Evolutionary conservation across 495 filamentous ascomycete species (phyloP).

Genomic region (Rusavskia elegans): DNA sequence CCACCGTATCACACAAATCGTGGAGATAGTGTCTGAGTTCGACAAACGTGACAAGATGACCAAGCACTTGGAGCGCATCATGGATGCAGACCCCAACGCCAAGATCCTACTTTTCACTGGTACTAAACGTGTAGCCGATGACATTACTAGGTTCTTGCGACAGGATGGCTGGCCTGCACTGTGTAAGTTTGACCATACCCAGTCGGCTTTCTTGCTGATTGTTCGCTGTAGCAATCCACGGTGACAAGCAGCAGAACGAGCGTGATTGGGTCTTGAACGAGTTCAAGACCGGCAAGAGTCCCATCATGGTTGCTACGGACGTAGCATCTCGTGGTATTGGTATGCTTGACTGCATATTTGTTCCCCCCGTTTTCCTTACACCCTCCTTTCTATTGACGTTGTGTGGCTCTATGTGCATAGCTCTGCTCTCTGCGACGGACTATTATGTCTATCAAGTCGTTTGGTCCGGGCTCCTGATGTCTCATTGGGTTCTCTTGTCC

Average conservation of each 20-base stretch:
- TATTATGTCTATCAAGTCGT: conserved; percentile 63
- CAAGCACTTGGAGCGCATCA: conserved; percentile 95
- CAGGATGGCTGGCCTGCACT: conserved; percentile 98
- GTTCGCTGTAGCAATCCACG: conserved; percentile 63
- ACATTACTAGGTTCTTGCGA: conserved; percentile 95
- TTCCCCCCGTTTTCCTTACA: conserved; percentile 26
- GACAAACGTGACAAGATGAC: conserved; percentile 97
- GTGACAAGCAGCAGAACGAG: conserved; percentile 98
- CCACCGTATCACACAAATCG: conserved; percentile 93
- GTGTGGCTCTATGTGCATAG: conserved; percentile 62
- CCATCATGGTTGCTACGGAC: conserved; percentile 87
- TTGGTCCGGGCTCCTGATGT: conserved; percentile 73
- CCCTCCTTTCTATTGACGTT: conserved; percentile 34
- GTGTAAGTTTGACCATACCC: conserved; percentile 44
- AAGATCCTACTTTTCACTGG: conserved; percentile 94
- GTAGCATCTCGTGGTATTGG: conserved; percentile 96
- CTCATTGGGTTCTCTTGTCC: conserved; percentile 55
- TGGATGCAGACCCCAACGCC: conserved; percentile 75
- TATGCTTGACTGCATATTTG: conserved; percentile 64
- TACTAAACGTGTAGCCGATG: conserved; percentile 95
- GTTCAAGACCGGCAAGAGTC: conserved; percentile 91
- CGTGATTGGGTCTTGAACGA: conserved; percentile 99
- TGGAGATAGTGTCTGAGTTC: conserved; percentile 87
- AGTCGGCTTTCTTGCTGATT: not conserved
- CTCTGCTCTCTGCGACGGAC: conserved; percentile 77